Percentiles rank a stretch among this genome's conserved stretches.
These are phyloP conservation scores for Acacia crassicarpa DNA, from an alignment of 306 rosid species.

Conservation along the genomic window DNA sequence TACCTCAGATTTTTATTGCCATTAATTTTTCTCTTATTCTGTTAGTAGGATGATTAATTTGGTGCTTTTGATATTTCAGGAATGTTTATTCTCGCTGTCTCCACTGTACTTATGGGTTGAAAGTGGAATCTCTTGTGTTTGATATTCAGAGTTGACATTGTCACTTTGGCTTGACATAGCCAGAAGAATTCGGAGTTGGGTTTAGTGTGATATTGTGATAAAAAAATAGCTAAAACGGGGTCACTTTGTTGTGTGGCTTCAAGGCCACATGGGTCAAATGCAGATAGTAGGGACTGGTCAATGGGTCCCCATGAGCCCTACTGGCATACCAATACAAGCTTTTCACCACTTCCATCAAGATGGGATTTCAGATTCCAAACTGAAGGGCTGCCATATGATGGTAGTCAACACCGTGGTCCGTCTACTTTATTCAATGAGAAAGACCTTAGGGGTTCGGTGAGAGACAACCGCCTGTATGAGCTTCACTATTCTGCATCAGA, in stretches of 20 bases:
- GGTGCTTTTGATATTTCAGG: not conserved
- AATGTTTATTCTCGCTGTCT: not conserved
- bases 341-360: constrained; percentile 69
- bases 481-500: constrained; percentile 73
- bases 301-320: constrained; percentile 85
- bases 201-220: constrained; percentile 37
- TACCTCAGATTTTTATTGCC: not conserved
- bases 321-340: constrained; percentile 92
- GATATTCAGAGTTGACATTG: too few relatives aligned
- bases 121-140: not conserved
- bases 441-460: constrained; percentile 68
- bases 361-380: constrained; percentile 89
- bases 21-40: not conserved
- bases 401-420: constrained; percentile 52
- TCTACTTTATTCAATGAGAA: constrained; percentile 70
- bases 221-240: constrained; percentile 95
- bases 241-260: constrained; percentile 99
- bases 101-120: not conserved
- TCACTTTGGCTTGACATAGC: not conserved
- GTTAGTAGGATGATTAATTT: not conserved
- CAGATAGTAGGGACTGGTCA: constrained; percentile 92
- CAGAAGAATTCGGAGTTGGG: constrained; percentile 36
- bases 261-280: constrained; percentile 95
- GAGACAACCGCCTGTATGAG: constrained; percentile 75
- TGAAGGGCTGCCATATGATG: constrained; percentile 72